Evolutionary conservation across 2,329 filamentous ascomycete genomes (phyloP).

Genomic region (Diaporthe humulicola): DNA sequence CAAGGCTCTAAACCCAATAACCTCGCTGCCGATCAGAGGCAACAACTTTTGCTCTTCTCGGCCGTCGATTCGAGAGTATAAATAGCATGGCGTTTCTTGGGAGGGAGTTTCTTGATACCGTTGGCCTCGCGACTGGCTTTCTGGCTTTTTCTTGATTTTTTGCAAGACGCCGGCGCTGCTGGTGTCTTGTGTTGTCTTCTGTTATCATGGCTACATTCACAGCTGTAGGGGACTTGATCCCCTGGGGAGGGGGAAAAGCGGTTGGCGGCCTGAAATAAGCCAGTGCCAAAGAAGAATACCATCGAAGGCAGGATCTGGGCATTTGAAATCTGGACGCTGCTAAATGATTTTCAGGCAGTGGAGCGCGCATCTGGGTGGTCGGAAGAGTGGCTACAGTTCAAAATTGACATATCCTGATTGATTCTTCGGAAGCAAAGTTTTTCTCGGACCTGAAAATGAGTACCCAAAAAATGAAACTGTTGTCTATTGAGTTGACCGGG

Average conservation of each 20-base stretch:
- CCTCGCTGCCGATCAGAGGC: neutral
- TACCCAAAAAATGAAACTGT: neutral
- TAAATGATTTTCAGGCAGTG: neutral
- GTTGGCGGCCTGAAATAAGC: neutral
- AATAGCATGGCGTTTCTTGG: constrained; percentile 16
- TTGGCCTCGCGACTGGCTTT: neutral
- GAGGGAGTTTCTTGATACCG: neutral
- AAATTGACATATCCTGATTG: neutral
- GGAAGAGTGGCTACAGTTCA: neutral
- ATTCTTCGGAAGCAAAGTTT: neutral
- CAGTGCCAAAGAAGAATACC: neutral
- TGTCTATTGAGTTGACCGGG: neutral
- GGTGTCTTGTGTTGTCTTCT: neutral
- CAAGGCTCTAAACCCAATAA: constrained; percentile 1
- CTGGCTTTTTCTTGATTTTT: neutral
- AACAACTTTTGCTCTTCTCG: neutral
- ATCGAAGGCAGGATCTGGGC: neutral
- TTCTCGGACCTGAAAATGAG: neutral
- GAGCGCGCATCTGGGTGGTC: neutral
- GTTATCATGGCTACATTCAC: neutral
- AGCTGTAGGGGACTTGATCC: neutral
- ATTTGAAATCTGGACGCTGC: neutral
- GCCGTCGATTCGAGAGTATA: neutral
- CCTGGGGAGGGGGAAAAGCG: neutral
- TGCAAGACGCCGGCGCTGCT: neutral